These are phyloP conservation scores for Ophiocordyceps camponoti-floridani DNA, from an alignment of 2,329 filamentous ascomycete genomes.

Conservation along the genomic window DNA sequence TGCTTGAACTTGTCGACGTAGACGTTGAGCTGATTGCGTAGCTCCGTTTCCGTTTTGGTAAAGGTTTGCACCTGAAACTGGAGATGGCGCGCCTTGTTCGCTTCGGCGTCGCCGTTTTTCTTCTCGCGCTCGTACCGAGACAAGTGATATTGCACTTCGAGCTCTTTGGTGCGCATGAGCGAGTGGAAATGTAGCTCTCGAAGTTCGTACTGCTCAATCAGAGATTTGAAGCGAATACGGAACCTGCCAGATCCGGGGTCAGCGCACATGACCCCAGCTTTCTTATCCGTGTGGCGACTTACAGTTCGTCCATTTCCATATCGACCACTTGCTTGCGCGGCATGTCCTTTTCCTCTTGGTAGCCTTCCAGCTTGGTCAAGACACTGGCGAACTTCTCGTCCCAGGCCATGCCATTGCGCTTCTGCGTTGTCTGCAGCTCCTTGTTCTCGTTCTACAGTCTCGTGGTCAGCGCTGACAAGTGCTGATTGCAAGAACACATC, in stretches of 20 bases:
- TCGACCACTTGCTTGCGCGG: constrained; percentile 67
- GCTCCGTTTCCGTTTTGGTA: constrained; percentile 85
- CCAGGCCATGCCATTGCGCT: constrained; percentile 63
- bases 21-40: constrained; percentile 88
- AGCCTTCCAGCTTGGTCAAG: constrained; percentile 70
- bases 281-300: constrained; percentile 13
- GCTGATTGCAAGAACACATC: neutral
- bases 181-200: constrained; percentile 90
- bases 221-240: constrained; percentile 78
- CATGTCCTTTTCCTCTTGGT: constrained; percentile 72
- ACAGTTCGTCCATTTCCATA: constrained; percentile 81
- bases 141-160: constrained; percentile 85
- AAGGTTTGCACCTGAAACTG: constrained; percentile 89
- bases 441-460: constrained; percentile 67
- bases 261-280: constrained; percentile 3
- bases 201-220: constrained; percentile 92
- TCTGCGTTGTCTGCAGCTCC: constrained; percentile 71
- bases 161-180: constrained; percentile 80
- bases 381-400: constrained; percentile 72
- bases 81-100: constrained; percentile 62
- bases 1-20: constrained; percentile 99
- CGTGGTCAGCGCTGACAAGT: constrained; percentile 7
- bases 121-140: constrained; percentile 79
- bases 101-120: constrained; percentile 71
- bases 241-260: constrained; percentile 30